Conservation (phyloP, 495 filamentous ascomycete genomes). For the Podospora bellae-mahoneyi region DNA sequence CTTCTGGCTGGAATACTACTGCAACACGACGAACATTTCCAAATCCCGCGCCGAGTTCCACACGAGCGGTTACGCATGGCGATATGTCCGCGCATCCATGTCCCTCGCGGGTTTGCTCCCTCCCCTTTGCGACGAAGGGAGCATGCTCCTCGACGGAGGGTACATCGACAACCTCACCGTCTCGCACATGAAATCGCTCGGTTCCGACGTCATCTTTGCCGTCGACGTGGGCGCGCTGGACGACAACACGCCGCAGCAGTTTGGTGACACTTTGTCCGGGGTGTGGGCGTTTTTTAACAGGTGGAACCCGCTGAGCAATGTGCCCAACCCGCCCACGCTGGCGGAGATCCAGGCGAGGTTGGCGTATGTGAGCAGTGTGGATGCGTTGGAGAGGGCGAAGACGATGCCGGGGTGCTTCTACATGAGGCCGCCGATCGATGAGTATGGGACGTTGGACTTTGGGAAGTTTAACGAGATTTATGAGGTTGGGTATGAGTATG, state of each 20-base stretch:
- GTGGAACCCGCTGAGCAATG: constrained; percentile 90
- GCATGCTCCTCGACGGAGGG: constrained; percentile 92
- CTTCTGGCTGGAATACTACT: constrained; percentile 98
- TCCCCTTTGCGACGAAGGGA: constrained; percentile 92
- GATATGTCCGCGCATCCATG: constrained; percentile 95
- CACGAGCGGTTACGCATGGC: constrained; percentile 92
- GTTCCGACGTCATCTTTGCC: constrained; percentile 90
- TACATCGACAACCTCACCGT: constrained; percentile 98
- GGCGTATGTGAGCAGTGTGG: constrained; percentile 89
- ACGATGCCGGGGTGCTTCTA: constrained; percentile 82
- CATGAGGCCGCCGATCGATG: constrained; percentile 91
- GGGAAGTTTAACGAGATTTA: constrained; percentile 97
- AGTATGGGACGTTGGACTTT: constrained; percentile 93
- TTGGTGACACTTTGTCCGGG: constrained; percentile 91
- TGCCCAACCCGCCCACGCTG: constrained; percentile 88
- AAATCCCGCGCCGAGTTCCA: constrained; percentile 86
- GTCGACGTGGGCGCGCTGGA: constrained; percentile 90
- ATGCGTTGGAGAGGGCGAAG: constrained; percentile 92
- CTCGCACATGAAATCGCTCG: constrained; percentile 91
- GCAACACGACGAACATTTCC: constrained; percentile 97
- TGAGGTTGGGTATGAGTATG: constrained; percentile 79
- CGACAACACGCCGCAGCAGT: constrained; percentile 83
- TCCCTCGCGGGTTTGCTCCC: constrained; percentile 88
- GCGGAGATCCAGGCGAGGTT: constrained; percentile 93
- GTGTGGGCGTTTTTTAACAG: constrained; percentile 90